A percentile compares a stretch with the other conserved stretches of the same genome.
phyloP scores from a whole-genome alignment of 345 rosid species.

The Eucalyptus leucophloia region DNA sequence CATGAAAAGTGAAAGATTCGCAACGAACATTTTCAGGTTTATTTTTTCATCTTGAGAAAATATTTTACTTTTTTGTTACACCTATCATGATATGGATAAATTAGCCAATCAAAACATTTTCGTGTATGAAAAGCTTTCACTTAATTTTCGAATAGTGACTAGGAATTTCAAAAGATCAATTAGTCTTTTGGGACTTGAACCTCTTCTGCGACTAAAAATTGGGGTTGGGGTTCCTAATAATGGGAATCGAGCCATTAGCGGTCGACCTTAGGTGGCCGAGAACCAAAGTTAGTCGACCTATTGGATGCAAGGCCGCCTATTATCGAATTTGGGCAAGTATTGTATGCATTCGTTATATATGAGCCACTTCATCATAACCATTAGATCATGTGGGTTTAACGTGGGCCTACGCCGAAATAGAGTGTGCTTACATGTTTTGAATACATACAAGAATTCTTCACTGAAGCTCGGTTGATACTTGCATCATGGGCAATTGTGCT shows the following conservation, averaged over 20 bases:
- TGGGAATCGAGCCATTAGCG: not conserved
- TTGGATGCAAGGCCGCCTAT: not conserved
- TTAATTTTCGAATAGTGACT: not conserved
- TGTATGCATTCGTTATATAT: not conserved
- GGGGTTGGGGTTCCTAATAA: not conserved
- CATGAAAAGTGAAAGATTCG: not conserved
- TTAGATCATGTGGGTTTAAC: not conserved
- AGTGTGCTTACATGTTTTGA: not conserved
- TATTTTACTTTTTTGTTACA: not conserved
- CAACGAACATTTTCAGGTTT: not conserved
- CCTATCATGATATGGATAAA: too few species aligned
- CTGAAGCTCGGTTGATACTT: not conserved
- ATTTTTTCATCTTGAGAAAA: not conserved
- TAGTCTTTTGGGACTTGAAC: not conserved
- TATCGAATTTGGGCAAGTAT: not conserved
- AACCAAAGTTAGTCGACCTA: not conserved
- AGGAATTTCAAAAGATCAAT: not conserved
- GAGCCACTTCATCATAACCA: not conserved
- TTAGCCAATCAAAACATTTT: not conserved
- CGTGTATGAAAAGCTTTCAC: not conserved
- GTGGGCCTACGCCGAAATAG: fast-evolving
- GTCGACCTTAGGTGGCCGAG: not conserved
- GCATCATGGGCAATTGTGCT: not conserved
- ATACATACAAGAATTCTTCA: not conserved
- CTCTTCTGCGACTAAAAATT: not conserved